These are phyloP conservation scores for Cladobotryum protrusum DNA, from an alignment of 2,329 filamentous ascomycete genomes.

Conservation along the genomic window DNA sequence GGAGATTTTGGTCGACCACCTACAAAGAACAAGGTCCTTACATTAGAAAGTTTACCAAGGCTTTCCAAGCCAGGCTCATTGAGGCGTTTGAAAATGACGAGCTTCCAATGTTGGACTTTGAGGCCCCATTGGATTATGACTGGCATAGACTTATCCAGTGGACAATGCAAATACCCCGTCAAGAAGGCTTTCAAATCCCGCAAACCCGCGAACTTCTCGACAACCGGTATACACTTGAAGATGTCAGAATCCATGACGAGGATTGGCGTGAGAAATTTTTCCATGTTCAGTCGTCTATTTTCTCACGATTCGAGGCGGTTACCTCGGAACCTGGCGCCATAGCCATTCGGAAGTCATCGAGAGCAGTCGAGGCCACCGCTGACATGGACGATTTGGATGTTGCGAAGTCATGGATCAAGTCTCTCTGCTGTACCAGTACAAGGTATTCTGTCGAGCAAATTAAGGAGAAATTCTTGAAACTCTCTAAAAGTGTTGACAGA, in stretches of 20 bases:
- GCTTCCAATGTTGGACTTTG: slow-evolving; percentile 56
- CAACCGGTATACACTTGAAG: slow-evolving; percentile 34
- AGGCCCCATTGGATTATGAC: slow-evolving; percentile 59
- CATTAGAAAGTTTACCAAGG: slow-evolving; percentile 48
- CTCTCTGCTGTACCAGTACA: slow-evolving; percentile 48
- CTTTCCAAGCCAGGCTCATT: slow-evolving; percentile 61
- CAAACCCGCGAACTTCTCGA: slow-evolving; percentile 39
- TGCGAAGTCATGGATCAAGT: slow-evolving; percentile 54
- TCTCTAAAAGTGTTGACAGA: slow-evolving; percentile 35
- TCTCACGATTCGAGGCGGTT: slow-evolving; percentile 50
- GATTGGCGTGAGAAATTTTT: slow-evolving; percentile 55
- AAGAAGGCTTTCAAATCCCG: slow-evolving; percentile 44
- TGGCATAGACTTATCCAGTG: slow-evolving; percentile 63
- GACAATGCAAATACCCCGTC: slow-evolving; percentile 49
- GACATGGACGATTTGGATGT: slow-evolving; percentile 31
- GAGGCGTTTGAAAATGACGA: slow-evolving; percentile 58
- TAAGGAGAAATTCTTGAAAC: slow-evolving; percentile 44
- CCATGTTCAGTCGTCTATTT: slow-evolving; percentile 46
- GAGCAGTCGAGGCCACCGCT: not conserved
- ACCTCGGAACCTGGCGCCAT: slow-evolving; percentile 42
- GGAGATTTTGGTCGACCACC: slow-evolving; percentile 49
- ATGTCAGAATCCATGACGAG: slow-evolving; percentile 25
- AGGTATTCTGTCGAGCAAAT: slow-evolving; percentile 44
- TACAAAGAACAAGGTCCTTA: slow-evolving; percentile 45
- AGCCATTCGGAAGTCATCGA: slow-evolving; percentile 6